These are phyloP conservation scores for Leptodermis oblonga DNA, from an alignment of 257 asterid genomes.

Conservation along the genomic window DNA sequence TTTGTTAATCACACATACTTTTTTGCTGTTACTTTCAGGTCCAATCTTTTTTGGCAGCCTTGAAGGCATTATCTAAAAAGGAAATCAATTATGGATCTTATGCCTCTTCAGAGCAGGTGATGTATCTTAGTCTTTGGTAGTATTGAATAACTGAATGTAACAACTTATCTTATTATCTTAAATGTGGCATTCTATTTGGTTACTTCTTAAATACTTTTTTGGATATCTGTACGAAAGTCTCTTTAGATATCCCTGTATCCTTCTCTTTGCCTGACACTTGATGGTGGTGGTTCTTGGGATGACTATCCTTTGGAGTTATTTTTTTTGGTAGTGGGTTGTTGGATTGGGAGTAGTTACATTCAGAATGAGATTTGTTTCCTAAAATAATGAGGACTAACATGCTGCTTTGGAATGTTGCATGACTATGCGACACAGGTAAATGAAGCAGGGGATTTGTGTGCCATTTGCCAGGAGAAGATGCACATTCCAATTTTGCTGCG, in stretches of 20 bases:
- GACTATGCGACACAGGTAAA: slow-evolving; percentile 36
- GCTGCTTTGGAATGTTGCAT: neutral
- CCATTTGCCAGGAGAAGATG: slow-evolving; percentile 80
- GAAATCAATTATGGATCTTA: slow-evolving; percentile 74
- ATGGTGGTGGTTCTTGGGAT: no score
- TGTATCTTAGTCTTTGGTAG: neutral
- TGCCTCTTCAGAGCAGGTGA: slow-evolving; percentile 87
- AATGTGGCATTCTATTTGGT: neutral
- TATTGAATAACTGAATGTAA: neutral
- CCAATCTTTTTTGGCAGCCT: slow-evolving; percentile 56
- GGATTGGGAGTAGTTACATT: neutral
- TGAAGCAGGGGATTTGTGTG: slow-evolving; percentile 67
- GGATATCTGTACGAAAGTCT: neutral
- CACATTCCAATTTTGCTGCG: slow-evolving; percentile 49
- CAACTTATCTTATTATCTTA: neutral
- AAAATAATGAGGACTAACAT: neutral
- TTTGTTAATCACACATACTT: neutral
- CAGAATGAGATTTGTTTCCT: neutral
- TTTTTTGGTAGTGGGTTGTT: neutral
- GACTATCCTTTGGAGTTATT: neutral
- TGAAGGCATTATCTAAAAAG: slow-evolving; percentile 69
- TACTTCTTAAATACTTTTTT: neutral
- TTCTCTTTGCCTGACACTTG: no score
- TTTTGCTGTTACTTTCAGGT: slow-evolving; percentile 37
- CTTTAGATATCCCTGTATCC: neutral